Conservation (phyloP, 129 eudicot genomes). For the Pseudognaphalium luteoalbum region DNA sequence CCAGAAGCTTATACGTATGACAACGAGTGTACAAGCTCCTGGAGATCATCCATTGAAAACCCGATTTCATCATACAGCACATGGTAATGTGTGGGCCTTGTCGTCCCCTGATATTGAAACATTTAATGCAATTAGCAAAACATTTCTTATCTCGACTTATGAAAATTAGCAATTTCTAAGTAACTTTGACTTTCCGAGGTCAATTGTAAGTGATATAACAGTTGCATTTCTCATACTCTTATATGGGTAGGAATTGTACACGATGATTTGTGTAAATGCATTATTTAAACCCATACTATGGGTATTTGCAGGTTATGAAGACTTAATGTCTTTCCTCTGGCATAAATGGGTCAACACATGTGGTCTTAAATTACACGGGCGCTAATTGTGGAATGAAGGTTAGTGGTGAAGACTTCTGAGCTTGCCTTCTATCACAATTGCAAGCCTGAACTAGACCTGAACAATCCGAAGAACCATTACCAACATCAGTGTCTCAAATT, state of each 20-base stretch:
- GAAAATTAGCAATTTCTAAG: not conserved
- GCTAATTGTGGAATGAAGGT: no score
- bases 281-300: constrained; percentile 3
- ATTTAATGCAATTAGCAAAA: not conserved
- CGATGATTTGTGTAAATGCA: not conserved
- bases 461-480: no score
- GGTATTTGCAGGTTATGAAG: constrained; percentile 64
- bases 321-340: constrained; percentile 89
- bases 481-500: no score
- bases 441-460: no score
- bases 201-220: not conserved
- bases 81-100: constrained; percentile 88
- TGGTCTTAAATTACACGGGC: no score
- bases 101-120: constrained; percentile 58
- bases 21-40: constrained; percentile 74
- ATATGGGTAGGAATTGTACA: not conserved
- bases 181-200: not conserved
- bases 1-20: constrained; percentile 74
- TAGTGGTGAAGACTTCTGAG: no score
- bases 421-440: no score
- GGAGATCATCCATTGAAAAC: constrained; percentile 71
- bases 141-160: not conserved
- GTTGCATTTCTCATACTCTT: no score
- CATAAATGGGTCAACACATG: constrained; percentile 39
- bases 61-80: constrained; percentile 82